Evolutionary conservation across 2,329 filamentous ascomycete genomes (phyloP).

Genomic region (Xylariales sp.): DNA sequence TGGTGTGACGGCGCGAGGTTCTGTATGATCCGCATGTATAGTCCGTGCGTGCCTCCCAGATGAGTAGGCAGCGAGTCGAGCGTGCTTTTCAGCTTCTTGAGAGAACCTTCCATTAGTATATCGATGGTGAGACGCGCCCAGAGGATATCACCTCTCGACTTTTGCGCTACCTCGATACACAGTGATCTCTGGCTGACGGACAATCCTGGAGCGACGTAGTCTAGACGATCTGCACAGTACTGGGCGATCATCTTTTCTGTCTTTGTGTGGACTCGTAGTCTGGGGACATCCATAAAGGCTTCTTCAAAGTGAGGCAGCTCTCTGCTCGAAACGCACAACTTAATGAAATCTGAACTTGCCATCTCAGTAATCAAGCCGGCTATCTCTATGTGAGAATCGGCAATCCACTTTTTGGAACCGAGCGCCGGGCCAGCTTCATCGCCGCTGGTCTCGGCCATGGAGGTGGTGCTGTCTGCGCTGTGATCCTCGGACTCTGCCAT

Average conservation of each 20-base stretch:
- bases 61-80: conserved; percentile 23
- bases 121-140: conserved; percentile 5
- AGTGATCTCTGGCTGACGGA: conserved; percentile 1
- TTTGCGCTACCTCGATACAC: conserved; percentile 5
- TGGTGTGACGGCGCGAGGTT: conserved; percentile 19
- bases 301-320: conserved; percentile 7
- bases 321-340: conserved; percentile 4
- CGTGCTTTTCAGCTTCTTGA: conserved; percentile 20
- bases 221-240: conserved; percentile 4
- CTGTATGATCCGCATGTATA: conserved; percentile 28
- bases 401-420: conserved; percentile 1
- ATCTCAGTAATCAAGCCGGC: neutral
- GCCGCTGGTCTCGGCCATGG: neutral
- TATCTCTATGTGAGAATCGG: conserved; percentile 1
- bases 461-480: neutral
- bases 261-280: conserved; percentile 3
- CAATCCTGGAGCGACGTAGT: conserved; percentile 4
- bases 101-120: conserved; percentile 8
- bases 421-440: neutral
- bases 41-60: conserved; percentile 23
- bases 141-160: conserved; percentile 6
- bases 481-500: conserved; percentile 1
- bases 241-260: conserved; percentile 4
- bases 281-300: neutral
- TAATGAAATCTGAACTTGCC: neutral